These are phyloP conservation scores for Mycena albidolilacea DNA, from an alignment of 768 basidiomycete species.

Conservation along the genomic window DNA sequence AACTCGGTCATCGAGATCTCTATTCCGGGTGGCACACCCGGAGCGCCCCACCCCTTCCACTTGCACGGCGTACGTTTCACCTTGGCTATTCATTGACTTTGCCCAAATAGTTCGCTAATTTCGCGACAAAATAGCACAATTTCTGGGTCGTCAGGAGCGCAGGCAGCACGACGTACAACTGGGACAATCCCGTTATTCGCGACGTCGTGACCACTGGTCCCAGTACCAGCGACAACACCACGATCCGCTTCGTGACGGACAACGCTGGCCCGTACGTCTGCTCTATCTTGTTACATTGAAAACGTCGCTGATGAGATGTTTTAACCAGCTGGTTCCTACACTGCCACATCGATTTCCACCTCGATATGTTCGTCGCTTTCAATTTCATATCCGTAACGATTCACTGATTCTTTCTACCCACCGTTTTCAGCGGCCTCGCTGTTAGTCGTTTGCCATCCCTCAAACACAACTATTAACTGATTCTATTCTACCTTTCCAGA, in stretches of 20 bases:
- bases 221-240: constrained; percentile 55
- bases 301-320: neutral
- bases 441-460: neutral
- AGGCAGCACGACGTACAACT: constrained; percentile 57
- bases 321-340: constrained; percentile 20
- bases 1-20: constrained; percentile 58
- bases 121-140: neutral
- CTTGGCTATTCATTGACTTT: neutral
- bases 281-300: neutral
- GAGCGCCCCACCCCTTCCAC: constrained; percentile 59
- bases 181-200: constrained; percentile 67
- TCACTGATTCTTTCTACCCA: neutral
- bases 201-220: constrained; percentile 67
- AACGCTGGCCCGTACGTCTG: constrained; percentile 75
- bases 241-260: constrained; percentile 76
- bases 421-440: constrained; percentile 40
- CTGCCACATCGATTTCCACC: constrained; percentile 60
- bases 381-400: neutral
- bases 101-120: neutral
- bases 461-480: neutral
- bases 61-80: constrained; percentile 59
- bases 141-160: constrained; percentile 62
- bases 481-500: neutral
- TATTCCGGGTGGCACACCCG: constrained; percentile 46
- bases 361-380: constrained; percentile 48